phyloP scores from a whole-genome alignment of 129 eudicot species.

The sunflower (Helianthus annuus) region HanXRQr2.0-SUNRISE NC_035449.2:43567589-43568088 shows the following conservation, averaged over 20 bases:
- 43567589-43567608: slow-evolving; percentile 78
- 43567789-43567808: background rate
- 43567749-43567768: slow-evolving; percentile 67
- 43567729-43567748: slow-evolving; percentile 84
- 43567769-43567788: slow-evolving; percentile 24
- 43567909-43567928: slow-evolving; percentile 91
- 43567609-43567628: slow-evolving; percentile 87
- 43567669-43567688: slow-evolving; percentile 67
- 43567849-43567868: slow-evolving; percentile 43
- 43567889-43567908: slow-evolving; percentile 79
- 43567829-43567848: slow-evolving; percentile 15
- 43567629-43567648: slow-evolving; percentile 71
- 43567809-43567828: background rate
- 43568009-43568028: slow-evolving; percentile 72
- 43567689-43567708: slow-evolving; percentile 71
- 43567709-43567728: slow-evolving; percentile 75
- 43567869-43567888: slow-evolving; percentile 85
- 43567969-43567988: slow-evolving; percentile 92
- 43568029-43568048: slow-evolving; percentile 89
- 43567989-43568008: slow-evolving; percentile 79
- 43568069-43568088: slow-evolving; percentile 9
- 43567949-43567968: slow-evolving; percentile 80
- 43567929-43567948: slow-evolving; percentile 85
- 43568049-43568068: slow-evolving; percentile 21
- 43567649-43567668: slow-evolving; percentile 81